Conservation (phyloP, 192 early-diverging fungal genomes). For the Umbelopsis ramanniana region DNA sequence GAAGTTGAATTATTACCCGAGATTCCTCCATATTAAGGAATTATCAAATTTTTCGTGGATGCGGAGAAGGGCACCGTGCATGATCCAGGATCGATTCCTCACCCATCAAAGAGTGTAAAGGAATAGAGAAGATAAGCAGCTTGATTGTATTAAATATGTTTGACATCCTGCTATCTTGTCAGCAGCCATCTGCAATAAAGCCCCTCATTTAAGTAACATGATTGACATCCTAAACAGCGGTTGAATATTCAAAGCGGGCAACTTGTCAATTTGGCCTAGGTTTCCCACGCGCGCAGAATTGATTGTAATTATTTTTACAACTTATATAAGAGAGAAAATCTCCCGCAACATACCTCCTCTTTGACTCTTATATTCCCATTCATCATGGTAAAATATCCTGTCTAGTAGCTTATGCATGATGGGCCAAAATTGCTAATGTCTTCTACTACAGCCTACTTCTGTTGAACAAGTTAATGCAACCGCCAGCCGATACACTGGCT, state of each 20-base stretch:
- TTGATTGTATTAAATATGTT: too few relatives aligned
- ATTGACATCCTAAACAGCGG: background rate
- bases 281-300: constrained; percentile 3
- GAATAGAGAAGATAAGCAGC: too few relatives aligned
- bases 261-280: constrained; percentile 16
- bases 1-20: constrained; percentile 26
- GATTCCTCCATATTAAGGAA: background rate
- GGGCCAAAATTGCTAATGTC: background rate
- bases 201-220: too few relatives aligned
- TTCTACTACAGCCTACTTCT: background rate
- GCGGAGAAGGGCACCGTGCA: background rate
- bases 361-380: background rate
- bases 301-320: constrained; percentile 3
- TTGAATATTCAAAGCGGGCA: constrained; percentile 6
- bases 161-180: background rate
- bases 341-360: background rate
- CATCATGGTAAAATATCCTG: background rate
- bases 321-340: background rate
- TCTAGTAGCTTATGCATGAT: background rate
- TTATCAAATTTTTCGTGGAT: background rate
- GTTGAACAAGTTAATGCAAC: constrained; percentile 8
- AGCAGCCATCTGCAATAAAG: constrained; percentile 1
- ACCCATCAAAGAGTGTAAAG: too few relatives aligned
- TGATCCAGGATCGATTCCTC: background rate
- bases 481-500: constrained; percentile 58